Base-by-base conservation (phyloP, 1,284 basidiomycete genomes). In the Sphaerobolus stellatus region DNA sequence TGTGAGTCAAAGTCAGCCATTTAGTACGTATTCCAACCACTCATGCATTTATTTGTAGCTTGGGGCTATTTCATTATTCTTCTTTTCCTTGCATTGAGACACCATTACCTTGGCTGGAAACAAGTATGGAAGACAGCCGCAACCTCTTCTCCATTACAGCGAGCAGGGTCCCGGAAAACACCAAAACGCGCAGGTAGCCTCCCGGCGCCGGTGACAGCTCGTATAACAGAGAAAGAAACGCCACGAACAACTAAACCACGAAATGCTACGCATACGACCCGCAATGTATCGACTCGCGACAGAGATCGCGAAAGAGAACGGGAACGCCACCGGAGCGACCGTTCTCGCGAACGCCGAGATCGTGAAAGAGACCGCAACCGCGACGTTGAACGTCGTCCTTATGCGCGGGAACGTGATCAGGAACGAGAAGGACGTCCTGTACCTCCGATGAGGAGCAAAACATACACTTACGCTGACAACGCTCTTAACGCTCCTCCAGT, bases 81-180 rank as follows among this genome's bases (percentile, higher is more conserved):
- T 43, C 76, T 88, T 53, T 74, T 77, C 58, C 75, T 90, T 60
- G 80, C 85, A n/a, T 54, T 86, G 54, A 79, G 82, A 56, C 80
- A 84, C 58, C 82, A 88, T 63, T 73, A 75, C 54, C 78, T 75
- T 36, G 88, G 87, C 46, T 79, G 86, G 70, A 76, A 77, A 58
- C 78, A 83, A 60, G 85, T 90, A 74, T 91, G 88, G 88, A 74
- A 82, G 58, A 77, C 78, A 9, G 83, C 88, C 16, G 86, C 52
- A 18, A 54, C 52, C 5, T 48, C 13, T 48, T 48, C 52, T 25
- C 52, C 52, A 18, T 20, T 50, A 30, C 45, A 48, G 24, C 44
- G 54, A 28, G 48, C 29, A 11, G 13, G 45, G 38, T 43, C 56
- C 25, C 44, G 29, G 28, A 47, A 52, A 24, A 22, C 36, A 44